phyloP scores from a whole-genome alignment of 768 basidiomycete species.

The Lactarius quietus region DNA sequence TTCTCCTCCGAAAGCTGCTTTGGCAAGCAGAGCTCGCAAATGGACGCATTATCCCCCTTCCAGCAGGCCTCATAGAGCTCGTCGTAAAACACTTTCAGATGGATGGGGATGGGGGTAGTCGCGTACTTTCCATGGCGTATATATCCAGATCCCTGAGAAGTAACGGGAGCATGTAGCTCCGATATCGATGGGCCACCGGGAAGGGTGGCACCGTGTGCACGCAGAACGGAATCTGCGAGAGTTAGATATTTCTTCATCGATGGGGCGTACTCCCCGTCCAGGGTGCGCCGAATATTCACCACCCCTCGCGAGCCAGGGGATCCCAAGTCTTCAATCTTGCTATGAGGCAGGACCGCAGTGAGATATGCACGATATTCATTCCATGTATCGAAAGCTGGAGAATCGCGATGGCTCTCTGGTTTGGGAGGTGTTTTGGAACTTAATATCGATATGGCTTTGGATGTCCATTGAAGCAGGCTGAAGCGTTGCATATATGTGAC shows the following conservation, averaged over 20 bases:
- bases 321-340: not conserved
- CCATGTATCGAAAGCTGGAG: too few species aligned
- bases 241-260: not conserved
- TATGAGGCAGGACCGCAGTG: not conserved
- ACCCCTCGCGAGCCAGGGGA: not conserved
- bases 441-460: too few species aligned
- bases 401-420: too few species aligned
- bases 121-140: conserved; percentile 28
- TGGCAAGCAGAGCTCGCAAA: conserved; percentile 53
- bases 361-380: too few species aligned
- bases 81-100: conserved; percentile 42
- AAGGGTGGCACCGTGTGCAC: not conserved
- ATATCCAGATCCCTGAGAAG: conserved; percentile 28
- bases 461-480: conserved; percentile 29
- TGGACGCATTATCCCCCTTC: conserved; percentile 46
- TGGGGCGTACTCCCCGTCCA: not conserved
- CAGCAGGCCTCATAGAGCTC: conserved; percentile 57
- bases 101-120: conserved; percentile 31
- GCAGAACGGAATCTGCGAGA: conserved; percentile 4
- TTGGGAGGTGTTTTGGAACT: too few species aligned
- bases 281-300: not conserved
- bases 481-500: not conserved
- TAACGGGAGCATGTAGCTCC: not conserved
- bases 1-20: conserved; percentile 30
- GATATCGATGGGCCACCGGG: not conserved